phyloP scores from a whole-genome alignment of 176 grass and related monocot species.

The Chrysopogon serrulatus region DNA sequence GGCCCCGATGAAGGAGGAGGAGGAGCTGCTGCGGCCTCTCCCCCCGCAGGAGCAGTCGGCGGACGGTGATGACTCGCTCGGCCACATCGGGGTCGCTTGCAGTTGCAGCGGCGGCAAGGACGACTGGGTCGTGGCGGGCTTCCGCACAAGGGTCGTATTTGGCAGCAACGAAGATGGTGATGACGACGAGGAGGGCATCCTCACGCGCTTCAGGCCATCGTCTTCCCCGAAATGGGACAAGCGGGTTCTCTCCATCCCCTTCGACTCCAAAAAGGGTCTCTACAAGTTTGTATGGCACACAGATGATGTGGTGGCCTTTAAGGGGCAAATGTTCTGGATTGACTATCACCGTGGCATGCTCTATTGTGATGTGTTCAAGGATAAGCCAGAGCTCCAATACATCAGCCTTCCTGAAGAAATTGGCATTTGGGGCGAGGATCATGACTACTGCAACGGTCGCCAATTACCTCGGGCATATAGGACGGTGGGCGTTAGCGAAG shows the following conservation, averaged over 20 bases:
- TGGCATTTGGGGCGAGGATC: neutral
- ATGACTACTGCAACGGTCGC: neutral
- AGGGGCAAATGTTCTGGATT: neutral
- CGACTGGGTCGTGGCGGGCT: neutral
- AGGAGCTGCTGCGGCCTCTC: neutral
- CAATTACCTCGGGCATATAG: neutral
- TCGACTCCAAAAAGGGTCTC: neutral
- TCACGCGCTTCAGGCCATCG: neutral
- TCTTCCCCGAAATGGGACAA: neutral
- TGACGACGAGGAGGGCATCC: neutral
- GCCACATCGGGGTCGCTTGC: neutral
- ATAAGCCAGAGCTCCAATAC: neutral
- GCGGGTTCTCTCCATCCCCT: neutral
- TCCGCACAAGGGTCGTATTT: neutral
- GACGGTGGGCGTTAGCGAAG: neutral
- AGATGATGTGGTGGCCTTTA: neutral
- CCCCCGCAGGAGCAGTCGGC: neutral
- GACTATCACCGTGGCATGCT: neutral
- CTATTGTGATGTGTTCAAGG: neutral
- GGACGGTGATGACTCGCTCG: neutral
- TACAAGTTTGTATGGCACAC: neutral
- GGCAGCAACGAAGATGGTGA: no score
- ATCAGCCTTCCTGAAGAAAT: neutral
- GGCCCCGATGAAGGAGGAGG: no score
- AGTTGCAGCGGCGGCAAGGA: neutral